Evolutionary conservation across 768 basidiomycete species (phyloP).

Genomic region (Lactarius pseudohatsudake): DNA sequence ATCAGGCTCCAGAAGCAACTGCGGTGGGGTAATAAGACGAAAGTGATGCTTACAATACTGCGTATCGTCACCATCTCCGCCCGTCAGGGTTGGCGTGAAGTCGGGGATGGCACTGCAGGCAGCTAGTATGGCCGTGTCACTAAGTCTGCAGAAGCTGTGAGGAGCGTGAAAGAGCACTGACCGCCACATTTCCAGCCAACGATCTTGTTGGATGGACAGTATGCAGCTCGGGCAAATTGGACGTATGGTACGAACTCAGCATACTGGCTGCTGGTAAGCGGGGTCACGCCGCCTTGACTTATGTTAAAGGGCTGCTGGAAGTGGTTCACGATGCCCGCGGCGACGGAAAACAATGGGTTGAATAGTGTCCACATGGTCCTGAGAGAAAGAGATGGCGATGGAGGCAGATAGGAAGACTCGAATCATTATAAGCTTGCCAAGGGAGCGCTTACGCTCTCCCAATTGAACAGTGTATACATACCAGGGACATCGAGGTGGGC

Average conservation of each 20-base stretch:
- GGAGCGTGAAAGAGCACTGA: constrained; percentile 28
- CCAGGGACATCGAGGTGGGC: not conserved
- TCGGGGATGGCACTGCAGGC: constrained; percentile 44
- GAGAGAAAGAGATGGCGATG: not conserved
- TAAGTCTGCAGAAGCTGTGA: not conserved
- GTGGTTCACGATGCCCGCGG: not conserved
- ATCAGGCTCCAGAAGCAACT: not conserved
- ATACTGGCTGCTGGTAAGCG: constrained; percentile 37
- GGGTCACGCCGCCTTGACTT: constrained; percentile 24
- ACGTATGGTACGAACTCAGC: constrained; percentile 46
- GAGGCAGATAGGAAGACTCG: too few species aligned
- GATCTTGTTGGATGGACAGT: constrained; percentile 44
- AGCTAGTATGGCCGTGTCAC: constrained; percentile 30
- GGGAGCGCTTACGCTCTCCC: not conserved
- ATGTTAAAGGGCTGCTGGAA: constrained; percentile 1
- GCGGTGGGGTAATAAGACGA: not conserved
- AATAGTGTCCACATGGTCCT: constrained; percentile 14
- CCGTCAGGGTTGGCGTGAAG: constrained; percentile 43
- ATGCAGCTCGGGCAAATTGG: constrained; percentile 56
- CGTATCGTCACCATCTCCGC: constrained; percentile 49
- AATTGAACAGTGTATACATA: not conserved
- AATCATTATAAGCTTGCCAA: not conserved
- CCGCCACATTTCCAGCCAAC: constrained; percentile 48
- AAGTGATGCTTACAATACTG: constrained; percentile 44
- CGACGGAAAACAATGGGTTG: constrained; percentile 4